phyloP scores from a whole-genome alignment of 2,329 filamentous ascomycete genomes.

The Juglanconis sp. region DNA sequence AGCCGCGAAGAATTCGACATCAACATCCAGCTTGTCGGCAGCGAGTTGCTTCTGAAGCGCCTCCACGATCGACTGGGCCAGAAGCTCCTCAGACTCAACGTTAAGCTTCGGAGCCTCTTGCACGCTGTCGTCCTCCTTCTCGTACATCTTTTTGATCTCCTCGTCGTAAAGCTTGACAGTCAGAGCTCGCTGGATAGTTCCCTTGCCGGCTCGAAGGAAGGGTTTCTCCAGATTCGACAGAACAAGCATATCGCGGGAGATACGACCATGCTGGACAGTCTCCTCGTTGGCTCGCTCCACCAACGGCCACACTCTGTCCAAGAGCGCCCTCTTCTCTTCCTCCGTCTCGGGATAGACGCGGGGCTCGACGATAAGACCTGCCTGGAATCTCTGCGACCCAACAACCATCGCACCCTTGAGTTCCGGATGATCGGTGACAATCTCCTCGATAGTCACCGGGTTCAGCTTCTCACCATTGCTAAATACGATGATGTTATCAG shows the following conservation, averaged over 20 bases:
- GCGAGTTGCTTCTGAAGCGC: constrained; percentile 20
- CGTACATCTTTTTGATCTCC: constrained; percentile 42
- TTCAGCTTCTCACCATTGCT: constrained; percentile 31
- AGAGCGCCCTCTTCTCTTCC: constrained; percentile 1
- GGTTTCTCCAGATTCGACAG: constrained; percentile 39
- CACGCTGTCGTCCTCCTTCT: constrained; percentile 19
- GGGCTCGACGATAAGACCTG: constrained; percentile 1
- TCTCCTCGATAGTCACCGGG: constrained; percentile 26
- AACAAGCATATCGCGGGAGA: constrained; percentile 36
- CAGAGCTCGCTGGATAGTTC: constrained; percentile 39
- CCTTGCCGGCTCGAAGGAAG: constrained; percentile 43
- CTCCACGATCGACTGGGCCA: constrained; percentile 25
- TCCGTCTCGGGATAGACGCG: background rate
- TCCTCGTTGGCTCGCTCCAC: constrained; percentile 11
- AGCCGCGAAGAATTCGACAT: constrained; percentile 35
- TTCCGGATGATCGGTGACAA: background rate
- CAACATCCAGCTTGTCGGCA: constrained; percentile 18
- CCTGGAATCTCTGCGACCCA: constrained; percentile 11
- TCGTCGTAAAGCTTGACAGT: constrained; percentile 39
- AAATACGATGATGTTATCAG: constrained; percentile 31
- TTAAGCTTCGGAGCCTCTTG: constrained; percentile 21
- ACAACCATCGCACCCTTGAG: constrained; percentile 2
- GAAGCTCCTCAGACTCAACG: constrained; percentile 20
- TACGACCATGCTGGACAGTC: constrained; percentile 42
- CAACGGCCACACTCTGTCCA: constrained; percentile 9